Evolutionary conservation across 768 basidiomycete genomes (phyloP).

Genomic region (Tulasnella sp.): DNA sequence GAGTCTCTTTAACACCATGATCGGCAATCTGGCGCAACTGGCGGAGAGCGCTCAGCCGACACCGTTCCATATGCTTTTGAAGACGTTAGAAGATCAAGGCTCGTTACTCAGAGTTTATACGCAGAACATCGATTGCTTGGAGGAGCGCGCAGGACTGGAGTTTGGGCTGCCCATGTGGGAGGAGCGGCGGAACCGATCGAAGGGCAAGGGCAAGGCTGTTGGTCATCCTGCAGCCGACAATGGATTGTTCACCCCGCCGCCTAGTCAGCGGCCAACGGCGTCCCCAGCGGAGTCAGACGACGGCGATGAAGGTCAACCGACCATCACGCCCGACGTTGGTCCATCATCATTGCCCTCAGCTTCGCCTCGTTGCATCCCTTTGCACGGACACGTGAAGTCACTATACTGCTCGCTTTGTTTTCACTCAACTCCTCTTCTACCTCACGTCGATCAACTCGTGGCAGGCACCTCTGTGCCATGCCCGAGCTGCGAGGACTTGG

Average conservation of each 20-base stretch:
- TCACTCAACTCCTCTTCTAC: conserved; percentile 53
- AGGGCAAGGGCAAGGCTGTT: neutral
- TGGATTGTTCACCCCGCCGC: conserved; percentile 6
- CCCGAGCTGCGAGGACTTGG: conserved; percentile 63
- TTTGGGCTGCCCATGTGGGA: conserved; percentile 73
- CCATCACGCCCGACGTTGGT: neutral
- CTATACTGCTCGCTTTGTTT: conserved; percentile 78
- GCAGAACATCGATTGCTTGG: conserved; percentile 88
- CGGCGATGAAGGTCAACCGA: neutral
- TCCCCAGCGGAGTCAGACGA: conserved; percentile 6
- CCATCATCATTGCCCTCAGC: neutral
- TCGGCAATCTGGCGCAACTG: conserved; percentile 66
- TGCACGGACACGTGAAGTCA: conserved; percentile 75
- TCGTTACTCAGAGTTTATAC: conserved; percentile 80
- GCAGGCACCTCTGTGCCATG: conserved; percentile 61
- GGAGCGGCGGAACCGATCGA: conserved; percentile 39
- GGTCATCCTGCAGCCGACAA: neutral
- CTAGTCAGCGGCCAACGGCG: neutral
- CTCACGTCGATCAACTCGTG: conserved; percentile 49
- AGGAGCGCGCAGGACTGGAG: conserved; percentile 73
- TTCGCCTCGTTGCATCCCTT: conserved; percentile 57
- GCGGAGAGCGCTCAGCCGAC: conserved; percentile 68
- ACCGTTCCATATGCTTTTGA: conserved; percentile 66
- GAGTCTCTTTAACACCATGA: conserved; percentile 78
- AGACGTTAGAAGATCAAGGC: conserved; percentile 61